Percentiles rank a stretch among this genome's conserved stretches.
phyloP scores from a whole-genome alignment of 495 filamentous ascomycete species.

The Aspergillus indologenus region DNA sequence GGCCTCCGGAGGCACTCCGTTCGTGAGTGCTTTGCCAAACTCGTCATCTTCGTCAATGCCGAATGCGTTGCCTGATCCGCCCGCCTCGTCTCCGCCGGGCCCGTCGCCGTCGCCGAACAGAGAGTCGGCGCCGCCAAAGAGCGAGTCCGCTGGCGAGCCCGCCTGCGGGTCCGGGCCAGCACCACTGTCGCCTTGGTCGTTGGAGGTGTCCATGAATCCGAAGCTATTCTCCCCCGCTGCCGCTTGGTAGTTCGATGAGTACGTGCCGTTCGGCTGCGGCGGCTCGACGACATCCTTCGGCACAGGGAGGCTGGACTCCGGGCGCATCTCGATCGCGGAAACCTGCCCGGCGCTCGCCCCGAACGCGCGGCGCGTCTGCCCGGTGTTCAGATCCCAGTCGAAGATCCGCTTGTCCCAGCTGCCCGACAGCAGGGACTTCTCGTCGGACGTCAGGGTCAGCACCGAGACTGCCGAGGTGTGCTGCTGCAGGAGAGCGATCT shows the following conservation, averaged over 20 bases:
- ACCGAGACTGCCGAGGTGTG: slow-evolving; percentile 93
- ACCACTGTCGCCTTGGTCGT: slow-evolving; percentile 37
- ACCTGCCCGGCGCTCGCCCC: slow-evolving; percentile 78
- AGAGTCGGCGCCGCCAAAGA: slow-evolving; percentile 66
- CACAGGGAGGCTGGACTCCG: slow-evolving; percentile 69
- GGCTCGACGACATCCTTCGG: slow-evolving; percentile 66
- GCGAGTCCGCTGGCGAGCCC: slow-evolving; percentile 68
- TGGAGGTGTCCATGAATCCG: slow-evolving; percentile 46
- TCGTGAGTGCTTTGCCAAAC: slow-evolving; percentile 75
- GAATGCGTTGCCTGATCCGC: slow-evolving; percentile 56
- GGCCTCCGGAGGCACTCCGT: slow-evolving; percentile 47
- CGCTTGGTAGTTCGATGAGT: slow-evolving; percentile 55
- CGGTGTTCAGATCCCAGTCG: slow-evolving; percentile 95
- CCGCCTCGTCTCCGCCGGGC: slow-evolving; percentile 53
- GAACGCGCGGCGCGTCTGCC: slow-evolving; percentile 70
- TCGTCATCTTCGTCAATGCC: slow-evolving; percentile 82
- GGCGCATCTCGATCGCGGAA: slow-evolving; percentile 79
- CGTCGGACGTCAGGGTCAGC: slow-evolving; percentile 75
- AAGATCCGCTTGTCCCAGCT: slow-evolving; percentile 94
- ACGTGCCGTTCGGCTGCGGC: slow-evolving; percentile 59
- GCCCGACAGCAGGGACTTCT: slow-evolving; percentile 83
- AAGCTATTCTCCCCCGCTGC: slow-evolving; percentile 39
- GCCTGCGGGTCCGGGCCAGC: slow-evolving; percentile 41
- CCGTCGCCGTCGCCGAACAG: slow-evolving; percentile 71
- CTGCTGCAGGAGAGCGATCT: slow-evolving; percentile 72